A percentile compares a stretch with the other conserved stretches of the same genome.
Conservation (phyloP, 2,329 filamentous ascomycete genomes). For the Ciborinia camelliae region DNA sequence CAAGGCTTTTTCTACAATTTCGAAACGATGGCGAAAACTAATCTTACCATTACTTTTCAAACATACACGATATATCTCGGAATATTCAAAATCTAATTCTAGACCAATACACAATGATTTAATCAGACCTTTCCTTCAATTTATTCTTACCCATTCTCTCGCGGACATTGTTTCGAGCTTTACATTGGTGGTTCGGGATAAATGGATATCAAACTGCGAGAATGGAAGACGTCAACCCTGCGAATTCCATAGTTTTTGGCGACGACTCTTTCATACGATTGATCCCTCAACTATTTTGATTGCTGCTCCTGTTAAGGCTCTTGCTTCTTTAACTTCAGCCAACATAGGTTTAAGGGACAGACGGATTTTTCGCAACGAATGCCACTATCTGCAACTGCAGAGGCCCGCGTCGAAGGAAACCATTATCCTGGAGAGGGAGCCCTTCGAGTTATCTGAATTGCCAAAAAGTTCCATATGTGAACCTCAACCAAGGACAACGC, state of each 20-base stretch:
- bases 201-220: conserved; percentile 22
- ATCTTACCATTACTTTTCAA: conserved; percentile 56
- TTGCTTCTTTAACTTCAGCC: conserved; percentile 59
- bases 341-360: conserved; percentile 54
- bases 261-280: conserved; percentile 50
- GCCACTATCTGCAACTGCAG: conserved; percentile 56
- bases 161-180: conserved; percentile 45
- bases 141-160: conserved; percentile 39
- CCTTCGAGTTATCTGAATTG: not conserved
- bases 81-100: conserved; percentile 15
- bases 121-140: conserved; percentile 36
- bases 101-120: conserved; percentile 23
- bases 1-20: conserved; percentile 55
- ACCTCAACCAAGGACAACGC: not conserved
- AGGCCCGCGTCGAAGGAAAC: conserved; percentile 9
- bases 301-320: conserved; percentile 57
- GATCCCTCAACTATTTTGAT: conserved; percentile 54
- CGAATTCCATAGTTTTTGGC: conserved; percentile 47
- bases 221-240: conserved; percentile 17
- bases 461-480: not conserved
- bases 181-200: conserved; percentile 43
- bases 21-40: conserved; percentile 50
- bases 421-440: not conserved
- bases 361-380: conserved; percentile 62
- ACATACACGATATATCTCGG: conserved; percentile 44